Conservation (phyloP, 106 monocot species). For the Dioscorea alata region DNA sequence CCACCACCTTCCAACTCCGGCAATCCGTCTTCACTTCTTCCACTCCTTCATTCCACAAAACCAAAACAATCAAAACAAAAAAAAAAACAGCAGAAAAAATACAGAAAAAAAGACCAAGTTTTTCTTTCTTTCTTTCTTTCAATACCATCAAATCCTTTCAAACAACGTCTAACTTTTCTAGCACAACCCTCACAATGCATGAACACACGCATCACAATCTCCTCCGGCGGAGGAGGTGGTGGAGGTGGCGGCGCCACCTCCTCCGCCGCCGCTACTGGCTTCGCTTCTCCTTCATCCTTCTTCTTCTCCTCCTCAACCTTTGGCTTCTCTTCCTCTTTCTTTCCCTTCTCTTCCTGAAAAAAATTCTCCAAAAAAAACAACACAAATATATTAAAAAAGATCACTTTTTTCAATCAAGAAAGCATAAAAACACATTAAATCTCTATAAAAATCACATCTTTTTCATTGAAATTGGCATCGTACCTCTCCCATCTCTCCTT, state of each 20-base stretch:
- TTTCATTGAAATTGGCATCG: background rate
- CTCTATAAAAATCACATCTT: background rate
- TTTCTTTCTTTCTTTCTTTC: no score
- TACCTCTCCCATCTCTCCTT: background rate
- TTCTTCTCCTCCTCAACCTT: constrained; percentile 26
- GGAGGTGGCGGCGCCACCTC: constrained; percentile 4
- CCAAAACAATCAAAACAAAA: background rate
- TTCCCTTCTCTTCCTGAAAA: no score
- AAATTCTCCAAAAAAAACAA: background rate
- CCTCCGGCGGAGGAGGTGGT: constrained; percentile 52
- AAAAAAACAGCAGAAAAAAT: background rate
- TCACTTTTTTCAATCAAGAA: no score
- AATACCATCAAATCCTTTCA: constrained; percentile 57
- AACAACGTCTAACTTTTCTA: constrained; percentile 37
- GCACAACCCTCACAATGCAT: constrained; percentile 83
- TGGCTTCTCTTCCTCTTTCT: constrained; percentile 20
- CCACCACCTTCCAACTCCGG: constrained; percentile 57
- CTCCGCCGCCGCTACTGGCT: background rate
- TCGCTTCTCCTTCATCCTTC: constrained; percentile 5
- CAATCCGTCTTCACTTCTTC: constrained; percentile 72
- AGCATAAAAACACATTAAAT: no score
- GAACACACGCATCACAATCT: constrained; percentile 51
- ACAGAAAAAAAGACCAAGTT: no score
- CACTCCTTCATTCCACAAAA: constrained; percentile 46
- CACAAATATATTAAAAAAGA: no score